Base-by-base conservation (phyloP, 176 grass and related monocot species). In the Avena sativa region DNA sequence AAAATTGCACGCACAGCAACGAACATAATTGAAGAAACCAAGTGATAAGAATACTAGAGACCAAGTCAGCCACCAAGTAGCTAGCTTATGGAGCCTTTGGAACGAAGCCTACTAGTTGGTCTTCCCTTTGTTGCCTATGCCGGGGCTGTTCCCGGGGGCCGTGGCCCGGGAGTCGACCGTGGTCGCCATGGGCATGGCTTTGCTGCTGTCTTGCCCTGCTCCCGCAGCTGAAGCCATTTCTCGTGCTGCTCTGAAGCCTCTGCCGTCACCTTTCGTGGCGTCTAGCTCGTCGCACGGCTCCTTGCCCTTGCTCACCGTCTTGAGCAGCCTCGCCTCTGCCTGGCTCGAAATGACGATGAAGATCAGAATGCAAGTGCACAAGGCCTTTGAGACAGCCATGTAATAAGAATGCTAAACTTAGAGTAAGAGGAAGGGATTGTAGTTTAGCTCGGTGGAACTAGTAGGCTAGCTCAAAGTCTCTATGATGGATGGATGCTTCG, bases 101-200 rank as follows among this genome's bases (percentile, higher is more conserved):
- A 36, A 55, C 44, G 78, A 82, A 67, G 51, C 21, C 15, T 20
- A 20, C 77, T 88, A 88, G 86, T 91, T 77, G 82, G 46, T 36
- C 5, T 74, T 34, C 52, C 76, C 77, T 70, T 44, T 81, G 77
- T 91, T 91, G 77, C 89, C 89, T 21, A 91, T 85, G 9, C 89
- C 89, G 8, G 89, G 89, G 32, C 89, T 91, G 52, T 91, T 88
- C 15, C 89, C 89, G 7, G 89, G 89, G 50, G 61, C 5, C 0
- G 89, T 91, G 14, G 77, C 12, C 16, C 89, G 58, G 51, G 86
- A 61, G 52, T 91, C 86, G 13, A 76, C 73, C 43, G 77, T 91
- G 15, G 86, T 85, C 9, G 70, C 30, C 61, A 43, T 55, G 40
- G 73, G 78, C 86, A 52, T 91, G n/a, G 16, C 26, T 74, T 80